Evolutionary conservation across 2,329 filamentous ascomycete species (phyloP).

Genomic region (Fusarium praegraminearum): DNA sequence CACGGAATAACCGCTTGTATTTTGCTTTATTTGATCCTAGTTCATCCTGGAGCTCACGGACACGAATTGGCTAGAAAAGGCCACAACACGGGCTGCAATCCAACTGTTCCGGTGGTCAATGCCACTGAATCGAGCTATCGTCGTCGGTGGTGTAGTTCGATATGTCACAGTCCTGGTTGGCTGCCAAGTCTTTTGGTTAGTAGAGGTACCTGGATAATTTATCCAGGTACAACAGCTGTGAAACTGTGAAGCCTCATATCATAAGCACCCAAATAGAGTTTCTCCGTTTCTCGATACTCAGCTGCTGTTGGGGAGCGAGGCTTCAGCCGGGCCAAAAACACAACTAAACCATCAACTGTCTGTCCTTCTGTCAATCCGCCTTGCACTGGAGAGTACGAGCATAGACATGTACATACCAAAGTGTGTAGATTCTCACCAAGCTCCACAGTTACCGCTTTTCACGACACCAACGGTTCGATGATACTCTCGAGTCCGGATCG

Average conservation of each 20-base stretch:
- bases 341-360: constrained; percentile 1
- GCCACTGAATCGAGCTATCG: not conserved
- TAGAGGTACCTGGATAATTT: not conserved
- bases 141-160: constrained; percentile 1
- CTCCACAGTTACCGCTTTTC: constrained; percentile 11
- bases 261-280: not conserved
- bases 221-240: not conserved
- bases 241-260: not conserved
- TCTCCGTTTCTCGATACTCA: not conserved
- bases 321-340: not conserved
- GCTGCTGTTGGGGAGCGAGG: not conserved
- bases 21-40: not conserved
- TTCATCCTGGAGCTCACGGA: not conserved
- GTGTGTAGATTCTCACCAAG: not conserved
- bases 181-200: not conserved
- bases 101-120: not conserved
- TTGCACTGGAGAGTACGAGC: constrained; percentile 11
- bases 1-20: constrained; percentile 12
- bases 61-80: not conserved
- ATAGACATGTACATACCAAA: not conserved
- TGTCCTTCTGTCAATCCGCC: not conserved
- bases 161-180: not conserved
- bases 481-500: not conserved
- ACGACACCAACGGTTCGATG: not conserved
- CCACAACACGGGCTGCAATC: not conserved